Percentiles rank a stretch among this genome's conserved stretches.
Evolutionary conservation across 176 grass and related monocot genomes (phyloP).

Genomic region (Saccharum spontaneum): DNA sequence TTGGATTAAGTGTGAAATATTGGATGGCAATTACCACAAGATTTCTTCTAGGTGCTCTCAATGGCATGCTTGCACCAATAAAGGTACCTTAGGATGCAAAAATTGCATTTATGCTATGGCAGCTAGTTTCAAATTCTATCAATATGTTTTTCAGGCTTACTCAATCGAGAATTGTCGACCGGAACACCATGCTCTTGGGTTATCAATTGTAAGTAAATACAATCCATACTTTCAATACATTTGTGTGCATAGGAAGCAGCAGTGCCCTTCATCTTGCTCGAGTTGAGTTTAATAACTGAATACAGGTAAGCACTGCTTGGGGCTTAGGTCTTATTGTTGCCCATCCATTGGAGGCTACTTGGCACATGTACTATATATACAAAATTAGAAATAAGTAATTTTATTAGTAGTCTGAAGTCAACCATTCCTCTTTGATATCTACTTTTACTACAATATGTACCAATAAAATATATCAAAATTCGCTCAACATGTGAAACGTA

Average conservation of each 20-base stretch:
- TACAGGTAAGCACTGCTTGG: slow-evolving; percentile 63
- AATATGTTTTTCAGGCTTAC: slow-evolving; percentile 49
- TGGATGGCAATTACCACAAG: slow-evolving; percentile 74
- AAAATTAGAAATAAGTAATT: background rate
- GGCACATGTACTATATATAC: slow-evolving; percentile 26
- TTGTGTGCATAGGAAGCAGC: background rate
- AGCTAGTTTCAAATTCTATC: background rate
- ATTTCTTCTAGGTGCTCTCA: slow-evolving; percentile 61
- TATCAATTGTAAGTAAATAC: slow-evolving; percentile 59
- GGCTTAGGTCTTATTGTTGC: slow-evolving; percentile 69
- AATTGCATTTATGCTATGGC: background rate
- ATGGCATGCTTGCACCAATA: slow-evolving; percentile 65
- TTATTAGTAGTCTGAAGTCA: background rate
- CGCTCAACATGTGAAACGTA: background rate
- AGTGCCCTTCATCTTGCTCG: background rate
- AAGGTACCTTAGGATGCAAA: slow-evolving; percentile 8
- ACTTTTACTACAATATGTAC: background rate
- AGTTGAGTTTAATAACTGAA: background rate
- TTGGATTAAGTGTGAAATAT: slow-evolving; percentile 69
- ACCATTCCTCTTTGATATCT: background rate
- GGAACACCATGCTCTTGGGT: slow-evolving; percentile 68
- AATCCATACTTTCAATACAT: background rate
- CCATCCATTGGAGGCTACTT: slow-evolving; percentile 86
- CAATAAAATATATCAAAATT: background rate
- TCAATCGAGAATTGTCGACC: slow-evolving; percentile 65